Evolutionary conservation across 768 basidiomycete species (phyloP).

Genomic region (Sarcodon aspratus): DNA sequence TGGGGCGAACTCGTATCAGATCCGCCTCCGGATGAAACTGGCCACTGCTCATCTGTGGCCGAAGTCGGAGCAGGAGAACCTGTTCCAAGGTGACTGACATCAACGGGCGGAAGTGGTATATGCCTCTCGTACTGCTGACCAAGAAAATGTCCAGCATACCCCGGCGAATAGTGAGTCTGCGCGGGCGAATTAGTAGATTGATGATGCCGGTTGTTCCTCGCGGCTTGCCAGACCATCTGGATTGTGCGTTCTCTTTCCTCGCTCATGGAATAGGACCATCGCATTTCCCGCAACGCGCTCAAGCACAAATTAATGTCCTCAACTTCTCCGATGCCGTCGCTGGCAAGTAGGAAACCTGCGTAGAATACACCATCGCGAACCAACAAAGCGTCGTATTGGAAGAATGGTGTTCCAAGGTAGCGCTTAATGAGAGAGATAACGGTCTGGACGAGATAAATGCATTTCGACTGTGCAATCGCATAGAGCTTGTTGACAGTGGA

Average conservation of each 20-base stretch:
- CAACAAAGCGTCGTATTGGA: slow-evolving; percentile 78
- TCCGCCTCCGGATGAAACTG: neutral
- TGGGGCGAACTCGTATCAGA: neutral
- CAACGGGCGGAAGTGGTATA: neutral
- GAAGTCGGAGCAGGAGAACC: neutral
- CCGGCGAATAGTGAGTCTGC: slow-evolving; percentile 1
- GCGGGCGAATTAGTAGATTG: neutral
- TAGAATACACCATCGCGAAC: slow-evolving; percentile 88
- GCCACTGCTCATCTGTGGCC: neutral
- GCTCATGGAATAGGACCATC: slow-evolving; percentile 70
- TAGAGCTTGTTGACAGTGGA: slow-evolving; percentile 25
- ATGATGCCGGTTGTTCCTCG: slow-evolving; percentile 3
- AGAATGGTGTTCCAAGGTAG: slow-evolving; percentile 44
- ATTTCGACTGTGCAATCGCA: slow-evolving; percentile 30
- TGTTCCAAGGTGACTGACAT: neutral
- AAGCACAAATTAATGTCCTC: slow-evolving; percentile 52
- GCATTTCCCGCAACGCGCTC: slow-evolving; percentile 67
- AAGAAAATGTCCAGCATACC: neutral
- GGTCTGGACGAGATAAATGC: slow-evolving; percentile 31
- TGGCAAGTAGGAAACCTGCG: slow-evolving; percentile 65
- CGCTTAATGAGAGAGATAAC: slow-evolving; percentile 36
- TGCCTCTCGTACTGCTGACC: neutral
- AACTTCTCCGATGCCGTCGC: slow-evolving; percentile 31
- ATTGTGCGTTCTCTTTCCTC: slow-evolving; percentile 62
- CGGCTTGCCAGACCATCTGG: slow-evolving; percentile 32